phyloP scores from a whole-genome alignment of 768 basidiomycete genomes.

The Tubosaeta sp. region DNA sequence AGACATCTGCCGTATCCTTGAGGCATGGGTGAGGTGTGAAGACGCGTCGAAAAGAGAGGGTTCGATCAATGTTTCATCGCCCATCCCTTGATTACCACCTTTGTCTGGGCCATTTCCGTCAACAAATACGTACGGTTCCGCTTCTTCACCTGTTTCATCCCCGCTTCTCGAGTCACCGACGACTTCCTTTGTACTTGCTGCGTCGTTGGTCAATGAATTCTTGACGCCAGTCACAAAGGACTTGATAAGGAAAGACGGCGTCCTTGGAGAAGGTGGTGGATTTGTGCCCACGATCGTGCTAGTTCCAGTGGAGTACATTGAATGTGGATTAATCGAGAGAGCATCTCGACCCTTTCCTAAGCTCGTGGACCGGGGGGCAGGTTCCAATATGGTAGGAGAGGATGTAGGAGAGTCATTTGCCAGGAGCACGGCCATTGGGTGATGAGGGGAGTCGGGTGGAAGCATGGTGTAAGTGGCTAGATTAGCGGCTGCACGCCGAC shows the following conservation, averaged over 20 bases:
- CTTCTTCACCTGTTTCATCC: conserved; percentile 6
- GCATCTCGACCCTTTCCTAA: conserved; percentile 6
- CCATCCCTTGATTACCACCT: conserved; percentile 4
- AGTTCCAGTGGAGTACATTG: conserved; percentile 8
- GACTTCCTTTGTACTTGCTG: conserved; percentile 6
- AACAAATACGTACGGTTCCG: conserved; percentile 27
- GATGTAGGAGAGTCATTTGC: conserved; percentile 5
- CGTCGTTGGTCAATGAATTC: conserved; percentile 15
- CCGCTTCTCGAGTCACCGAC: background rate
- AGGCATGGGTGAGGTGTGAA: conserved; percentile 17
- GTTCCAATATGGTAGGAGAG: conserved; percentile 18
- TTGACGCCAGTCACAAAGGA: conserved; percentile 21
- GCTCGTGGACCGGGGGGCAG: conserved; percentile 25
- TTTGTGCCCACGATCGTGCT: conserved; percentile 4
- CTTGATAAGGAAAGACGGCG: conserved; percentile 21
- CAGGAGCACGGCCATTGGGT: background rate
- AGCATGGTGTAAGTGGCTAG: conserved; percentile 6
- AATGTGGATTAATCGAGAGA: conserved; percentile 10
- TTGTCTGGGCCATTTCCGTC: conserved; percentile 13
- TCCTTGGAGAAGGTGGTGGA: conserved; percentile 11
- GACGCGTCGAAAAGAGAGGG: conserved; percentile 20
- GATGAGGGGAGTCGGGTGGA: conserved; percentile 17
- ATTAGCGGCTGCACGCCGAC: conserved; percentile 24
- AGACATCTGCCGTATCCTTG: conserved; percentile 2
- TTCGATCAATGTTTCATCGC: conserved; percentile 19